Evolutionary conservation across 306 rosid species (phyloP).

Genomic region (Castanea sativa): DNA sequence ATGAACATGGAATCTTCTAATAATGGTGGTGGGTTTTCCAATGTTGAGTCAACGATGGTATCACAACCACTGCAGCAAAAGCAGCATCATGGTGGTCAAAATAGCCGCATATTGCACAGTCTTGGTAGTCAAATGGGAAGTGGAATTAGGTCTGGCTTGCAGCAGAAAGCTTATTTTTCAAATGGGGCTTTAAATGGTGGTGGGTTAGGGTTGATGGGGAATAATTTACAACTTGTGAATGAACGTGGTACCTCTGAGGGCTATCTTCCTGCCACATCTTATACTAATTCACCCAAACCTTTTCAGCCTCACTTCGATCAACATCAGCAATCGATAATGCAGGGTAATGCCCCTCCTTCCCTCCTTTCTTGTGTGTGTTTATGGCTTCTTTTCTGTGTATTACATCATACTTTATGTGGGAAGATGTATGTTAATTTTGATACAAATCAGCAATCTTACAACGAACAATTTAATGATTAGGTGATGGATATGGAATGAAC

Average conservation of each 20-base stretch:
- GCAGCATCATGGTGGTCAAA: slow-evolving; percentile 72
- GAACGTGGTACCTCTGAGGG: slow-evolving; percentile 69
- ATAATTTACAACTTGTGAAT: slow-evolving; percentile 50
- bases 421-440: not conserved
- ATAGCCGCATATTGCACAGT: slow-evolving; percentile 66
- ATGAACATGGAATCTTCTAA: slow-evolving; percentile 62
- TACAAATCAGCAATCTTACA: slow-evolving; percentile 27
- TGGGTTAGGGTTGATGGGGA: slow-evolving; percentile 67
- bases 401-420: not conserved
- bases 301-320: slow-evolving; percentile 67
- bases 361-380: not conserved
- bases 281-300: slow-evolving; percentile 65
- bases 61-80: slow-evolving; percentile 73
- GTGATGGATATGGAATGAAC: slow-evolving; percentile 75
- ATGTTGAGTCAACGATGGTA: slow-evolving; percentile 58
- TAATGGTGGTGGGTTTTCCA: slow-evolving; percentile 59
- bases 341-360: slow-evolving; percentile 48
- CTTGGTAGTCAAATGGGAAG: slow-evolving; percentile 67
- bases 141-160: slow-evolving; percentile 78
- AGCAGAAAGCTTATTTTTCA: slow-evolving; percentile 70
- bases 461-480: slow-evolving; percentile 43
- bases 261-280: slow-evolving; percentile 46
- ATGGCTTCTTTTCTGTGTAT: not conserved
- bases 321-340: slow-evolving; percentile 55
- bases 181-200: slow-evolving; percentile 73